Base-by-base conservation (phyloP, 176 grass and related monocot genomes). In the Olyra latifolia region DNA sequence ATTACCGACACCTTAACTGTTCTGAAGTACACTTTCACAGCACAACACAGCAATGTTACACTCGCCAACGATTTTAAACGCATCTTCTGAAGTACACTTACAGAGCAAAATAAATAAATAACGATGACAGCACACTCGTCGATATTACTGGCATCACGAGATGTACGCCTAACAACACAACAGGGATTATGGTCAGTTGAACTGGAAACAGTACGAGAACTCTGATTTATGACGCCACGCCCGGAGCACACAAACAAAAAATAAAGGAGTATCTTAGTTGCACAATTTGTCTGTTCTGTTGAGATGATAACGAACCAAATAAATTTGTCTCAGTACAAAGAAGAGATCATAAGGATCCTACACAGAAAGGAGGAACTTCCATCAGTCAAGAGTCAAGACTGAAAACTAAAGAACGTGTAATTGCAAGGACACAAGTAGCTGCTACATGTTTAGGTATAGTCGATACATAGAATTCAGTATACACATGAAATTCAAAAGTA, bases 261-360 rank as follows among this genome's bases (percentile, higher is more conserved):
- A 5, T 6, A 12, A 24, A 24, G 6, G 49, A 46, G 58, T 29
- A 47, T 19, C n/a, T 66, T 12, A 41, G 27, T 5, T 49, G 32
- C 46, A 39, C 44, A n/a, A 58, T 63, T 62, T 62, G 44, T 77
- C 29, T 48, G 39, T 30, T 22, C 39, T 66, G 27, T 53, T 25
- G 66, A 15, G 13, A 29, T 62, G n/a, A 17, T 38, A 83, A 74
- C 67, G 16, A 39, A 7, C 14, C 3, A 1, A 71, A 72, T 65
- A 17, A 75, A 66, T 54, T 66, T 66, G 23, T 19, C 14, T 4
- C 15, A 43, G 12, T 28, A 35, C 76, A 60, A 23, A 69, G 25
- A 54, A 81, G 32, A 74, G 25, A 54, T 77, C 70, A 40, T 19
- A 65, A n/a, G 14, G 22, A 19, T 48, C 48, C 82, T 89, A 78